phyloP scores from a whole-genome alignment of 805 yeast species.

The Wickerhamiella brachini region DNA sequence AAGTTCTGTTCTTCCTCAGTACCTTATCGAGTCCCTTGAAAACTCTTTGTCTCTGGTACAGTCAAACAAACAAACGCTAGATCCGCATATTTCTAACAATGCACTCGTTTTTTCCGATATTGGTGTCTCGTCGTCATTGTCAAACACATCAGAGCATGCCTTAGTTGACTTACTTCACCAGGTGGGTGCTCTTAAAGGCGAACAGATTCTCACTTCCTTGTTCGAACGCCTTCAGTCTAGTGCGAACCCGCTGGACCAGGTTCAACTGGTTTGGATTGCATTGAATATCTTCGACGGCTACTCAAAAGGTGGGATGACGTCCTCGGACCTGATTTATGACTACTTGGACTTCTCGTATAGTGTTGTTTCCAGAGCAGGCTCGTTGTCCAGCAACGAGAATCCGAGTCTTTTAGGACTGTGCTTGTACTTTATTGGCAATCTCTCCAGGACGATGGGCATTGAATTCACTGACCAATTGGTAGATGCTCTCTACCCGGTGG shows the following conservation, averaged over 20 bases:
- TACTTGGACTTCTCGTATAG: slow-evolving; percentile 10
- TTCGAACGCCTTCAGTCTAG: slow-evolving; percentile 5
- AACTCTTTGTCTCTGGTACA: slow-evolving; percentile 3
- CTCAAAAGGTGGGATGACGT: background rate
- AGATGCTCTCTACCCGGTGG: slow-evolving; percentile 57
- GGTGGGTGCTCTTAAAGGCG: slow-evolving; percentile 4
- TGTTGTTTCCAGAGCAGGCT: slow-evolving; percentile 3
- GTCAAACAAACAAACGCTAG: background rate
- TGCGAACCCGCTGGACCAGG: slow-evolving; percentile 4
- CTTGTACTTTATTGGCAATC: slow-evolving; percentile 12
- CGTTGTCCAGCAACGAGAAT: background rate
- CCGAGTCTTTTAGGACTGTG: slow-evolving; percentile 3
- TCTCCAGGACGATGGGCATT: slow-evolving; percentile 7
- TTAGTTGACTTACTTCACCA: slow-evolving; percentile 3
- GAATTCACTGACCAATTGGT: slow-evolving; percentile 45
- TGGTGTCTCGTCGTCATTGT: background rate
- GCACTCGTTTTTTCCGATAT: background rate
- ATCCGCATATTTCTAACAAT: background rate
- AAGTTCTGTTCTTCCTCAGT: background rate
- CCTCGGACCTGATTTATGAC: slow-evolving; percentile 8
- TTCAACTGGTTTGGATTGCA: slow-evolving; percentile 11
- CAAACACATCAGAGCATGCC: slow-evolving; percentile 1
- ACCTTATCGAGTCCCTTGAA: slow-evolving; percentile 6
- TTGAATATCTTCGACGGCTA: slow-evolving; percentile 5
- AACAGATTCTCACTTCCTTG: background rate